Conservation (phyloP, 2,329 filamentous ascomycete genomes). For the Boeremia lycopersici region DNA sequence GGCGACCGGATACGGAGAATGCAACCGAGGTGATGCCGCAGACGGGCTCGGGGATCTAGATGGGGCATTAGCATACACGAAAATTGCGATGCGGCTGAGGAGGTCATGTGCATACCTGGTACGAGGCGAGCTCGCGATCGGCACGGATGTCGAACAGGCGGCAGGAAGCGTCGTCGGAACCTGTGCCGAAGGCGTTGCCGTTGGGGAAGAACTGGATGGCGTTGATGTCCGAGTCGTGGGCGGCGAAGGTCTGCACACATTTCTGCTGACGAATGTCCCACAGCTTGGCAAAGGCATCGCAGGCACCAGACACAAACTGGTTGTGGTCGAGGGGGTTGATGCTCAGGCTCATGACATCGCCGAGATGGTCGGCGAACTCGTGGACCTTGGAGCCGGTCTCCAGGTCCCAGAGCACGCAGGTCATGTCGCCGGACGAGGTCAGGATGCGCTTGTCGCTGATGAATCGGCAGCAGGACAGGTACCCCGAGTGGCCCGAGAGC, state of each 20-base stretch:
- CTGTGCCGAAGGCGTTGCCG: slow-evolving; percentile 96
- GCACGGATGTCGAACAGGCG: slow-evolving; percentile 97
- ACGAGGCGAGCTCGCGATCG: slow-evolving; percentile 76
- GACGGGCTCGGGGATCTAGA: slow-evolving; percentile 90
- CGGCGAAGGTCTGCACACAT: slow-evolving; percentile 97
- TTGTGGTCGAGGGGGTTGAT: slow-evolving; percentile 99
- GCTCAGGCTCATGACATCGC: slow-evolving; percentile 99
- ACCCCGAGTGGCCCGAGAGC: slow-evolving; percentile 94
- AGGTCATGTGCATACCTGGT: slow-evolving; percentile 48
- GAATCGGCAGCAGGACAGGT: slow-evolving; percentile 97
- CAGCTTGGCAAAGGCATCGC: slow-evolving; percentile 96
- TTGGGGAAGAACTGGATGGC: slow-evolving; percentile 99
- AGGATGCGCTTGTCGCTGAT: slow-evolving; percentile 98
- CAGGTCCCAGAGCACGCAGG: slow-evolving; percentile 99
- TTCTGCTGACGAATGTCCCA: slow-evolving; percentile 99
- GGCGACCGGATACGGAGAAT: slow-evolving; percentile 92
- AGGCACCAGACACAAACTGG: slow-evolving; percentile 98
- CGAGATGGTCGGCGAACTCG: slow-evolving; percentile 96
- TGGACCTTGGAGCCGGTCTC: slow-evolving; percentile 97
- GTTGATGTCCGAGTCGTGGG: slow-evolving; percentile 98
- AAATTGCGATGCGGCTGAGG: background rate
- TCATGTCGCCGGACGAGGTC: slow-evolving; percentile 99
- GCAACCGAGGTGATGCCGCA: slow-evolving; percentile 98
- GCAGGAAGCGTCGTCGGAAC: slow-evolving; percentile 96
- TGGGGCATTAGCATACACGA: slow-evolving; percentile 34